Evolutionary conservation across 176 grass and related monocot species (phyloP).

Genomic region (Triticum dicoccoides): DNA sequence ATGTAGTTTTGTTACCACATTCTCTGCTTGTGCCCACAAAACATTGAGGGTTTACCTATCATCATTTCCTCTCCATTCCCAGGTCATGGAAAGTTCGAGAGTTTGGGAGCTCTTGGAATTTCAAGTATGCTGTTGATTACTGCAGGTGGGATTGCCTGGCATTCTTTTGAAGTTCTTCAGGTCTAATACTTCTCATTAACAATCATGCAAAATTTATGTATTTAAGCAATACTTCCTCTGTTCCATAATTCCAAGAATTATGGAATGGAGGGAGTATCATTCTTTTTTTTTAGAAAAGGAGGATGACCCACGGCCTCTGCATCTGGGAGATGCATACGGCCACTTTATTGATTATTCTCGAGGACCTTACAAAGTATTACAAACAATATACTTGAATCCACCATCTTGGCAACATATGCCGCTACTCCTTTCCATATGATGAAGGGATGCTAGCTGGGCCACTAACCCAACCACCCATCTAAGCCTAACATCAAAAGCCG

Average conservation of each 20-base stretch:
- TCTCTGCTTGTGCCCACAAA: not conserved
- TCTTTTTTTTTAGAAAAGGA: not conserved
- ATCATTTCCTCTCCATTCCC: constrained; percentile 24
- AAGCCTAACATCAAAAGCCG: too few species aligned
- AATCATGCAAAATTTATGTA: constrained; percentile 2
- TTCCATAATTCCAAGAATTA: too few species aligned
- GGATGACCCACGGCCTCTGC: too few species aligned
- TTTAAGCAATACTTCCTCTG: not conserved
- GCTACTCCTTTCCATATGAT: too few species aligned
- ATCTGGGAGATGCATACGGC: too few species aligned
- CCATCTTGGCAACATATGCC: too few species aligned
- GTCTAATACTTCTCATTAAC: constrained; percentile 49
- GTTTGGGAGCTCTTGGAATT: constrained; percentile 82
- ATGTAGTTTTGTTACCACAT: not conserved
- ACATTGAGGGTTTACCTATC: not conserved
- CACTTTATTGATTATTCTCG: too few species aligned
- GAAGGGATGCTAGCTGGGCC: too few species aligned
- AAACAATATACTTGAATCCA: too few species aligned
- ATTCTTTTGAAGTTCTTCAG: constrained; percentile 98
- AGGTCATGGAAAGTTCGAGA: constrained; percentile 98
- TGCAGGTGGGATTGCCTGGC: constrained; percentile 95
- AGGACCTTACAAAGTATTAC: too few species aligned
- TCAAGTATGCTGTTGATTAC: constrained; percentile 91
- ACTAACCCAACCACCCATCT: too few species aligned
- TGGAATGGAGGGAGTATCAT: not conserved